Conservation (phyloP, 2,329 filamentous ascomycete species). For the Thielaviopsis euricoi region DNA sequence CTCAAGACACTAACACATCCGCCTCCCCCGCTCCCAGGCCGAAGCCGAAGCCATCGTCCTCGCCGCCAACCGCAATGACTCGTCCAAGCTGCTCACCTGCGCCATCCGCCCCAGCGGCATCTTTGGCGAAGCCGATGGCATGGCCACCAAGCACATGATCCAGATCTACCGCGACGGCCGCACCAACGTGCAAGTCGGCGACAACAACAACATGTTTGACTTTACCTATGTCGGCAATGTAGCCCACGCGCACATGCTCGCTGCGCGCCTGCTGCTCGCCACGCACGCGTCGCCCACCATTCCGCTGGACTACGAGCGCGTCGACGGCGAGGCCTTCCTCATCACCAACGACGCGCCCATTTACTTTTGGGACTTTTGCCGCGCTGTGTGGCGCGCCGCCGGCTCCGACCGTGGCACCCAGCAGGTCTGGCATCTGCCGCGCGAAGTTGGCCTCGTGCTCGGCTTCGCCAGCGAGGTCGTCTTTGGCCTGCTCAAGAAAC, state of each 20-base stretch:
- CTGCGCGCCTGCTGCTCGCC: slow-evolving; percentile 53
- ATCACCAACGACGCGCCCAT: slow-evolving; percentile 79
- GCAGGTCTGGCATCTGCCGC: slow-evolving; percentile 37
- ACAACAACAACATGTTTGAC: slow-evolving; percentile 46
- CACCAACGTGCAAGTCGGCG: slow-evolving; percentile 65
- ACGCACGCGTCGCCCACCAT: slow-evolving; percentile 33
- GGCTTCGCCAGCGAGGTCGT: slow-evolving; percentile 37
- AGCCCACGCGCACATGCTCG: slow-evolving; percentile 67
- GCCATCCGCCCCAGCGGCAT: slow-evolving; percentile 77
- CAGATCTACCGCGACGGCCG: slow-evolving; percentile 51
- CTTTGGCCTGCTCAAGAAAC: slow-evolving; percentile 31
- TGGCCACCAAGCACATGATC: slow-evolving; percentile 57
- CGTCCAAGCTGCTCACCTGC: slow-evolving; percentile 52
- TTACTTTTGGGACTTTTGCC: slow-evolving; percentile 81
- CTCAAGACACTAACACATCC: neutral
- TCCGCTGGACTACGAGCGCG: slow-evolving; percentile 53
- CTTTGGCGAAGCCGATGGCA: slow-evolving; percentile 76
- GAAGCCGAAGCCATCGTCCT: slow-evolving; percentile 71
- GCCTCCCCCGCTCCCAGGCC: slow-evolving; percentile 30
- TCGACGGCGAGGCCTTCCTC: slow-evolving; percentile 78
- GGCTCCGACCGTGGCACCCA: slow-evolving; percentile 35
- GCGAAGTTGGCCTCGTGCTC: slow-evolving; percentile 33
- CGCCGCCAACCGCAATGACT: slow-evolving; percentile 47
- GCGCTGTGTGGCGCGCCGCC: slow-evolving; percentile 55
- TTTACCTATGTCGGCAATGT: slow-evolving; percentile 49